phyloP scores from a whole-genome alignment of 2,329 filamentous ascomycete species.

The Aspergillus clavatus region DNA sequence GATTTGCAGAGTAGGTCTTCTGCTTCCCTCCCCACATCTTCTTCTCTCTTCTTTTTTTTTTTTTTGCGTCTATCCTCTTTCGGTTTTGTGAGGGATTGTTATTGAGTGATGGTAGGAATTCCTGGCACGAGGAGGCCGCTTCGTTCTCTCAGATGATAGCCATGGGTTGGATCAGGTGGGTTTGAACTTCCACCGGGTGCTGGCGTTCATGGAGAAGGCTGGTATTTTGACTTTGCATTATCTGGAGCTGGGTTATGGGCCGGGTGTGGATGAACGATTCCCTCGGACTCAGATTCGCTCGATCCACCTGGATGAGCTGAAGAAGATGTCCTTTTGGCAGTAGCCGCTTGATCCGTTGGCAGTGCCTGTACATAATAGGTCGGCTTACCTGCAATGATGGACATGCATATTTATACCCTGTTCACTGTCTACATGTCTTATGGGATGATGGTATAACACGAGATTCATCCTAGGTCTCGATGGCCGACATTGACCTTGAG shows the following conservation, averaged over 20 bases:
- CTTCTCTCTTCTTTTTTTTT: constrained; percentile 2
- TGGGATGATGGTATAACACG: too few species aligned
- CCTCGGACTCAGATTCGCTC: constrained; percentile 31
- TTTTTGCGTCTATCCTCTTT: too few species aligned
- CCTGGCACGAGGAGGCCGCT: constrained; percentile 66
- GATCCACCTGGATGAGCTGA: constrained; percentile 32
- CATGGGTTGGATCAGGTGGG: constrained; percentile 83
- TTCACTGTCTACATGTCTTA: too few species aligned
- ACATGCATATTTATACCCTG: too few species aligned
- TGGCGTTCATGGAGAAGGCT: constrained; percentile 61
- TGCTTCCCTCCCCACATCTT: too few species aligned
- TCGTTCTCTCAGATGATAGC: constrained; percentile 92
- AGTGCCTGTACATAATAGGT: too few species aligned
- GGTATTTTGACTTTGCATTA: constrained; percentile 39
- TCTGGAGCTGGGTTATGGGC: constrained; percentile 26
- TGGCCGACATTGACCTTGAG: too few species aligned
- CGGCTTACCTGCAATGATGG: too few species aligned
- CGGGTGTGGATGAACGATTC: constrained; percentile 32
- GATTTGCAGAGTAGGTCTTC: constrained; percentile 64
- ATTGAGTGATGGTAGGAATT: constrained; percentile 56
- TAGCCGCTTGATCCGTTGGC: background rate
- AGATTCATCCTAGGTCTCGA: too few species aligned
- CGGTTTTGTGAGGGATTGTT: too few species aligned
- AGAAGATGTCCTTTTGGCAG: constrained; percentile 31
- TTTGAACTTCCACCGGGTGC: constrained; percentile 70